Percentiles rank a stretch among this genome's conserved stretches.
These are phyloP conservation scores for Gaillardinia entomophila DNA, from an alignment of 805 yeast genomes.

Conservation along the genomic window DNA sequence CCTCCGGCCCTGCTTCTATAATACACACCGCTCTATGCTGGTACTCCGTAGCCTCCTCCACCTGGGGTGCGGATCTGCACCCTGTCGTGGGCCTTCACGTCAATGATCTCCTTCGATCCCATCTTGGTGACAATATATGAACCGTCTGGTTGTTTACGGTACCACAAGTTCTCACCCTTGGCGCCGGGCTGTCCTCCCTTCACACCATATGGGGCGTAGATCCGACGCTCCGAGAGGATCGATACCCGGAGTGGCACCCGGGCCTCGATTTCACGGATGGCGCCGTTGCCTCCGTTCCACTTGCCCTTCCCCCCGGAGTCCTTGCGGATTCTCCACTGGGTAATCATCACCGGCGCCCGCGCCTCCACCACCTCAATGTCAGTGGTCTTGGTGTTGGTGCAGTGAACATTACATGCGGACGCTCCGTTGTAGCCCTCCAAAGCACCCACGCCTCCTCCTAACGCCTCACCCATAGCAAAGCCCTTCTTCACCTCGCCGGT, in stretches of 20 bases:
- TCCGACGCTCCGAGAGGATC: background rate
- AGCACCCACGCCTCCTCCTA: constrained; percentile 9
- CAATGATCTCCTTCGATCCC: background rate
- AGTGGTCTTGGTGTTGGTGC: constrained; percentile 1
- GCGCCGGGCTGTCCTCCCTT: constrained; percentile 7
- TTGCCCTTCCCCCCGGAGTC: background rate
- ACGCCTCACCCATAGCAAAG: constrained; percentile 6
- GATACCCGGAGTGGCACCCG: constrained; percentile 12
- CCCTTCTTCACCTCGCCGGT: constrained; percentile 10
- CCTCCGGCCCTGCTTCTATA: background rate
- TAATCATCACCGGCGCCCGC: background rate
- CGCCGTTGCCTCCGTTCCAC: background rate
- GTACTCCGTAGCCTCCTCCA: constrained; percentile 1
- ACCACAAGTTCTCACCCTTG: background rate
- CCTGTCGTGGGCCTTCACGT: background rate
- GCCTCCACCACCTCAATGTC: background rate
- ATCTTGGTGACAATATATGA: background rate
- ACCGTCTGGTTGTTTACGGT: background rate
- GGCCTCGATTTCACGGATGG: background rate
- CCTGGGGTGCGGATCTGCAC: constrained; percentile 1
- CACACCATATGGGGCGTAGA: background rate
- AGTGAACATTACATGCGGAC: background rate
- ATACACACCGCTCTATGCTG: background rate
- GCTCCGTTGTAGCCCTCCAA: background rate
- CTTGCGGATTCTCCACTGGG: background rate